A percentile compares a stretch with the other conserved stretches of the same genome.
These are phyloP conservation scores for Amanita brunnescens DNA, from an alignment of 768 basidiomycete species.

Conservation along the genomic window DNA sequence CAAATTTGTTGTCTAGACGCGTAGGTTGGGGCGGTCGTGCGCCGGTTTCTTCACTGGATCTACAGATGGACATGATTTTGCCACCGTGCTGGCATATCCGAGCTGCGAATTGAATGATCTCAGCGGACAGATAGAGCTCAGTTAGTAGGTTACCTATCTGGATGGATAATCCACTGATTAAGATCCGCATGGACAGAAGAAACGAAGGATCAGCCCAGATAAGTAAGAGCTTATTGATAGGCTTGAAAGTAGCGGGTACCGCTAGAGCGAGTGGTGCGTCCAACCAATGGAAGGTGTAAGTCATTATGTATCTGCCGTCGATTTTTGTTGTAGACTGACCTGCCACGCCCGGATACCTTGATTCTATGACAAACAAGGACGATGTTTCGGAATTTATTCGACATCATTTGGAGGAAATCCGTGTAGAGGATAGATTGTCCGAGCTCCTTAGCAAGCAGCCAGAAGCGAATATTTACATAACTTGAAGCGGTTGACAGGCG, in stretches of 20 bases:
- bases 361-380: too few species aligned
- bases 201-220: slow-evolving; percentile 32
- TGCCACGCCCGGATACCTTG: too few species aligned
- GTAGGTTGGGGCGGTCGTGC: slow-evolving; percentile 10
- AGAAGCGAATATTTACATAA: too few species aligned
- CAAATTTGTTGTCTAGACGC: slow-evolving; percentile 35
- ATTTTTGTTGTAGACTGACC: too few species aligned
- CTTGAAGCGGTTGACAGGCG: too few species aligned
- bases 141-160: too few species aligned
- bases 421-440: too few species aligned
- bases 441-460: too few species aligned
- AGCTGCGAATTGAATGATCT: slow-evolving; percentile 8
- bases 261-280: slow-evolving; percentile 53
- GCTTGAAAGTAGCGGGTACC: slow-evolving; percentile 45
- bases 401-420: too few species aligned
- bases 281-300: slow-evolving; percentile 72
- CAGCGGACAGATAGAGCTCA: not conserved
- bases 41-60: slow-evolving; percentile 1
- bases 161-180: not conserved
- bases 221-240: slow-evolving; percentile 53
- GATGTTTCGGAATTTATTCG: too few species aligned
- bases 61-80: not conserved
- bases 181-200: slow-evolving; percentile 10
- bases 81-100: not conserved
- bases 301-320: slow-evolving; percentile 15